These are phyloP conservation scores for Spergularia marina DNA, from an alignment of 148 eudicot species.

Conservation along the genomic window DNA sequence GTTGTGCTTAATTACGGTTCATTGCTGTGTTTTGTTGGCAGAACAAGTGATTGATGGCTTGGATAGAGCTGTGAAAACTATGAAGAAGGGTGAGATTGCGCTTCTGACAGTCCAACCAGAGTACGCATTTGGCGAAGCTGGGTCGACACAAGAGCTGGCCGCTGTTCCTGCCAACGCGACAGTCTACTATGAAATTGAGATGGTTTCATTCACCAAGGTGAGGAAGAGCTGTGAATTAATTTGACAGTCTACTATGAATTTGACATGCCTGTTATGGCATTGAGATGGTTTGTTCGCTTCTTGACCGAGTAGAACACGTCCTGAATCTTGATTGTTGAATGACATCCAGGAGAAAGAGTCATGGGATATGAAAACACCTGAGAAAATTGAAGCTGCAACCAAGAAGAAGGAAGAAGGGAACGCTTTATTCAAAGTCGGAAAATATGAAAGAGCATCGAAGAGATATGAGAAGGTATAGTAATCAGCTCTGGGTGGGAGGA, in stretches of 20 bases:
- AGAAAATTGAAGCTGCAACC: constrained; percentile 84
- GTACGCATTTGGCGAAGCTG: constrained; percentile 67
- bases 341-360: constrained; percentile 77
- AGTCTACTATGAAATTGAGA: constrained; percentile 63
- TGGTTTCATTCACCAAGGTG: constrained; percentile 77
- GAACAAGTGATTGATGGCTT: constrained; percentile 87
- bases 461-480: constrained; percentile 70
- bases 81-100: constrained; percentile 87
- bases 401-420: constrained; percentile 95
- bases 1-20: background rate
- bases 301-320: too few relatives aligned
- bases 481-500: background rate
- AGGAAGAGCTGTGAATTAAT: background rate
- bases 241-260: too few relatives aligned
- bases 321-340: background rate
- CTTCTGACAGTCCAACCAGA: constrained; percentile 58
- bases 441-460: constrained; percentile 64
- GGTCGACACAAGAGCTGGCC: constrained; percentile 63
- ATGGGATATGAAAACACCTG: constrained; percentile 80
- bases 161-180: constrained; percentile 66
- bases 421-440: constrained; percentile 58
- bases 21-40: constrained; percentile 19
- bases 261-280: too few relatives aligned
- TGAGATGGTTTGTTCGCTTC: too few relatives aligned
- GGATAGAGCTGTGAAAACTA: constrained; percentile 66